phyloP scores from a whole-genome alignment of 768 basidiomycete species.

The Dioszegia aurantiaca region DNA sequence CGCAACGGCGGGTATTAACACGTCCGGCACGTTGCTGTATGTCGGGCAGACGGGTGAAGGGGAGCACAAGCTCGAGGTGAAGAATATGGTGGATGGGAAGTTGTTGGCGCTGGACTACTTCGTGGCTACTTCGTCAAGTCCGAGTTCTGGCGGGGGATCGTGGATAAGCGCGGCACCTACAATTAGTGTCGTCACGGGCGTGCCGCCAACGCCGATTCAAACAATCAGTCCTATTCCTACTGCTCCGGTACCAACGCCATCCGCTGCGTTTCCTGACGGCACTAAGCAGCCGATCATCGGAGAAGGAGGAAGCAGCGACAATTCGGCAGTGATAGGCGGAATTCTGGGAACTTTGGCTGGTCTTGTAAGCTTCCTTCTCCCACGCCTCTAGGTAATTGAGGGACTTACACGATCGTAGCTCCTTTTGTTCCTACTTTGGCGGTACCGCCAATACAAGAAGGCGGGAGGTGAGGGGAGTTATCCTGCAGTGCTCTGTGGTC shows the following conservation, averaged over 20 bases:
- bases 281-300: neutral
- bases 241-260: neutral
- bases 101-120: slow-evolving; percentile 40
- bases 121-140: slow-evolving; percentile 13
- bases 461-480: slow-evolving; percentile 36
- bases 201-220: neutral
- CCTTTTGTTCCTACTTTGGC: slow-evolving; percentile 26
- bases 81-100: slow-evolving; percentile 29
- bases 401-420: slow-evolving; percentile 13
- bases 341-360: slow-evolving; percentile 25
- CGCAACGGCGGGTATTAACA: slow-evolving; percentile 23
- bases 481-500: slow-evolving; percentile 28
- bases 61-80: slow-evolving; percentile 24
- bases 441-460: slow-evolving; percentile 28
- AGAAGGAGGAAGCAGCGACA: slow-evolving; percentile 1
- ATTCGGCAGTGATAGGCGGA: slow-evolving; percentile 25
- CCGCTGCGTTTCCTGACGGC: slow-evolving; percentile 15
- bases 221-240: neutral
- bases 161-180: neutral
- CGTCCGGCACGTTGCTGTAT: slow-evolving; percentile 33
- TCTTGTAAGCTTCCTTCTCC: slow-evolving; percentile 10
- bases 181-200: neutral
- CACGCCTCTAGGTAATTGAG: neutral
- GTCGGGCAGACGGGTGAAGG: slow-evolving; percentile 21
- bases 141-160: neutral